These are phyloP conservation scores for Inonotus obliquus DNA, from an alignment of 1,284 basidiomycete genomes.

Conservation along the genomic window DNA sequence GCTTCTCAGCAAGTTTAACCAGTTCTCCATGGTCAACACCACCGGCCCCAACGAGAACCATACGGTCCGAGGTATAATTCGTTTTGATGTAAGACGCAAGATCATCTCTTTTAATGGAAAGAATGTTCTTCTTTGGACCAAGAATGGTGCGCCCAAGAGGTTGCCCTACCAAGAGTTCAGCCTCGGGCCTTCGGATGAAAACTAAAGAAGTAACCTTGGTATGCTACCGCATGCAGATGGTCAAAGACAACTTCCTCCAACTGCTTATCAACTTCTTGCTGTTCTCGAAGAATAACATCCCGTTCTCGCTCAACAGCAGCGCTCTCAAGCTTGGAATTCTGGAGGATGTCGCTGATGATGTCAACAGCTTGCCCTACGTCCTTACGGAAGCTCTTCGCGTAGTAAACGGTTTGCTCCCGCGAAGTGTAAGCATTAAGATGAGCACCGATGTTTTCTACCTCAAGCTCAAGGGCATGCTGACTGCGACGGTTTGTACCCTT, in stretches of 20 bases:
- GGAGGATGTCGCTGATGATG: conserved; percentile 97
- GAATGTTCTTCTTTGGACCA: conserved; percentile 94
- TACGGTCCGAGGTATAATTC: conserved; percentile 98
- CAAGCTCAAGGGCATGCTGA: conserved; percentile 91
- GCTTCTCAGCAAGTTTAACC: conserved; percentile 91
- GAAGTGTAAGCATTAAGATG: conserved; percentile 99
- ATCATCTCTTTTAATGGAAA: conserved; percentile 92
- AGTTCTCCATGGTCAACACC: conserved; percentile 92
- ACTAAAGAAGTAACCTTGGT: conserved; percentile 59
- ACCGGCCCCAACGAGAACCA: conserved; percentile 97
- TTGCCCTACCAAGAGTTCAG: conserved; percentile 55
- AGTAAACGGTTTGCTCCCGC: conserved; percentile 98
- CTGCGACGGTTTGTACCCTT: conserved; percentile 90
- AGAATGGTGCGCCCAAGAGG: conserved; percentile 96
- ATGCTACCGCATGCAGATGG: conserved; percentile 95
- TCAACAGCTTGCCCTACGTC: conserved; percentile 91
- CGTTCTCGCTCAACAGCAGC: conserved; percentile 92
- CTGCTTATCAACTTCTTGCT: conserved; percentile 99
- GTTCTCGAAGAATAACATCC: conserved; percentile 95
- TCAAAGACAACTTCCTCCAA: conserved; percentile 98
- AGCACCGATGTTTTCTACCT: conserved; percentile 97
- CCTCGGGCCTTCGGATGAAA: conserved; percentile 13
- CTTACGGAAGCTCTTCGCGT: conserved; percentile 97
- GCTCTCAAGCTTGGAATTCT: conserved; percentile 93
- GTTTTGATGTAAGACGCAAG: conserved; percentile 91